A percentile compares a stretch with the other conserved stretches of the same genome.
Conservation (phyloP, 2,329 filamentous ascomycete genomes). For the Paraphaeosphaeria sporulosa region DNA sequence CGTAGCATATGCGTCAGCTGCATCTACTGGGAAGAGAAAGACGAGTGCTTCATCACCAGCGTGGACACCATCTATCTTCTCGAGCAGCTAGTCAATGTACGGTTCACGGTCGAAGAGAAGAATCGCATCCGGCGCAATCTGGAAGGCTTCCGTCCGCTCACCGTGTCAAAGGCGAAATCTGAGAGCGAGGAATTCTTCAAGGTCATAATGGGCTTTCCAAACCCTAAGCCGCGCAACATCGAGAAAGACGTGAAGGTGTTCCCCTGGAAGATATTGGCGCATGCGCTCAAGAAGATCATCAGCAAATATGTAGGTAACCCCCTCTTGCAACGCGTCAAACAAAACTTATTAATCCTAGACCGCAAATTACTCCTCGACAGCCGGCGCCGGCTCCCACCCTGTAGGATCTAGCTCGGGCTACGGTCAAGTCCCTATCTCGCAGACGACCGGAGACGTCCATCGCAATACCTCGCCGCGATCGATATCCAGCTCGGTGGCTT, state of each 20-base stretch:
- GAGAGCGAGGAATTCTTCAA: conserved; percentile 99
- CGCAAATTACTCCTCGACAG: conserved; percentile 73
- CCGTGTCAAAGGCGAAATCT: conserved; percentile 88
- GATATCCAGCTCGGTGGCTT: conserved; percentile 53
- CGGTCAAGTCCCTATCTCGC: conserved; percentile 53
- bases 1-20: conserved; percentile 96
- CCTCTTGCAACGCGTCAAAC: conserved; percentile 22
- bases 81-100: conserved; percentile 83
- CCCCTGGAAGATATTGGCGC: conserved; percentile 87
- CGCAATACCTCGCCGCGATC: conserved; percentile 59
- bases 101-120: conserved; percentile 97
- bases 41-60: conserved; percentile 91
- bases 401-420: conserved; percentile 43
- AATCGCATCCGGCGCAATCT: conserved; percentile 96
- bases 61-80: conserved; percentile 97
- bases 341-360: conserved; percentile 59
- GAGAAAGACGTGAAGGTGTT: conserved; percentile 99
- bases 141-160: conserved; percentile 90
- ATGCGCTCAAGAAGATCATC: conserved; percentile 96
- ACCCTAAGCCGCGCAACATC: conserved; percentile 94
- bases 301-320: conserved; percentile 80
- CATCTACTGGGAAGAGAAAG: conserved; percentile 94
- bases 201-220: conserved; percentile 96
- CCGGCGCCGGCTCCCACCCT: conserved; percentile 56
- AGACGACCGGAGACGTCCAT: conserved; percentile 57